Evolutionary conservation across 257 asterid genomes (phyloP).

Genomic region (Forsythia suspensa): DNA sequence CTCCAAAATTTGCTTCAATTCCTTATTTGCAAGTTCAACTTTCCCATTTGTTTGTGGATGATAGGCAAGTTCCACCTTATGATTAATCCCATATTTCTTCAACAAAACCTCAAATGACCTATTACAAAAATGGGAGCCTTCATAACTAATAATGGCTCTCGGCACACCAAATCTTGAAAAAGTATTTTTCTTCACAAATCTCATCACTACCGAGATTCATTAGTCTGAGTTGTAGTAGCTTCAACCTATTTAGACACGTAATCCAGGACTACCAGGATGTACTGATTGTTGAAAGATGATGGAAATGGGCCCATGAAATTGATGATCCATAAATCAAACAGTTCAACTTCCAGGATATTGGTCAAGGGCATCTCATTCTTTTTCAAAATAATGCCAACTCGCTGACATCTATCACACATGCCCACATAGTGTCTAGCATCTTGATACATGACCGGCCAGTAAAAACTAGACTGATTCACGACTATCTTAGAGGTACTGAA

Average conservation of each 20-base stretch:
- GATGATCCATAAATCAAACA: neutral
- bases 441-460: neutral
- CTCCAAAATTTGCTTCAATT: too few species aligned
- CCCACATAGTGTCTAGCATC: neutral
- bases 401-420: neutral
- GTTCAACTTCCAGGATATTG: neutral
- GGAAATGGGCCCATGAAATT: neutral
- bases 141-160: neutral
- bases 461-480: neutral
- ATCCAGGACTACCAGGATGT: too few species aligned
- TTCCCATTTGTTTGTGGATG: too few species aligned
- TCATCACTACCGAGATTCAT: neutral
- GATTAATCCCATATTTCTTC: neutral
- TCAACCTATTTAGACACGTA: too few species aligned
- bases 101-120: neutral
- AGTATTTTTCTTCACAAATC: neutral
- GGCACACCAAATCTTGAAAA: neutral
- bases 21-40: too few species aligned
- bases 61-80: neutral
- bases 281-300: neutral
- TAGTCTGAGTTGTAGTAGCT: neutral
- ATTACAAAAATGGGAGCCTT: neutral
- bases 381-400: neutral
- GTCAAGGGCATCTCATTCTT: neutral
- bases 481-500: neutral